Evolutionary conservation across 495 filamentous ascomycete species (phyloP).

Genomic region (Durotheca rogersii): DNA sequence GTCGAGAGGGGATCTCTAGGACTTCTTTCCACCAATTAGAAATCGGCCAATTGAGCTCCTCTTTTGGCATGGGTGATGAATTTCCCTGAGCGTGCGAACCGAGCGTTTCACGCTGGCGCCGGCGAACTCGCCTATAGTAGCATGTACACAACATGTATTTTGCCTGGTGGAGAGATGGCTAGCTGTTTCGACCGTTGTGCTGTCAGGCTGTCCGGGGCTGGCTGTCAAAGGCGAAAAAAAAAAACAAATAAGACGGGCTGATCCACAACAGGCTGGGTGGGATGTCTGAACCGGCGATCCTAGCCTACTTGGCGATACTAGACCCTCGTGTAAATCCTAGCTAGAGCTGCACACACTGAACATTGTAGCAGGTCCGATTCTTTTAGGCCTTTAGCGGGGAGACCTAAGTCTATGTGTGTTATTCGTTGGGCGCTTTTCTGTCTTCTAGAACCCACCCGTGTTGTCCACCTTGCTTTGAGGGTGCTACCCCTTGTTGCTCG

Average conservation of each 20-base stretch:
- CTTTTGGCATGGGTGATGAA: constrained; percentile 8
- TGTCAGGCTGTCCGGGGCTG: constrained; percentile 2
- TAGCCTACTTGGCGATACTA: constrained; percentile 18
- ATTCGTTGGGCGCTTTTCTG: neutral
- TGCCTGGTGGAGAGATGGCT: constrained; percentile 21
- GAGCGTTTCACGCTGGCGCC: constrained; percentile 24
- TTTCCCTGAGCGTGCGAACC: constrained; percentile 11
- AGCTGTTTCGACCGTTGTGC: constrained; percentile 9
- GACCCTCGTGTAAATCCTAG: neutral
- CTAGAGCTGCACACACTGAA: too few relatives aligned
- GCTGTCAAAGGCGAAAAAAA: too few relatives aligned
- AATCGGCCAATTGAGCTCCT: neutral
- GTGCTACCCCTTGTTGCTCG: constrained; percentile 15
- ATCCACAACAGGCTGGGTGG: neutral
- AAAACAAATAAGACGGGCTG: too few relatives aligned
- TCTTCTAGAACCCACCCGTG: constrained; percentile 11
- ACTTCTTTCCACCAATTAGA: constrained; percentile 27
- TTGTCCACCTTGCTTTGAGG: too few relatives aligned
- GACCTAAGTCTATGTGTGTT: neutral
- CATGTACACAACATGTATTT: constrained; percentile 2
- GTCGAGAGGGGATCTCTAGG: too few relatives aligned
- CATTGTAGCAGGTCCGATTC: neutral
- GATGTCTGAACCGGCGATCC: constrained; percentile 14
- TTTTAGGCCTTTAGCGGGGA: constrained; percentile 6
- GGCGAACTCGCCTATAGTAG: too few relatives aligned